Evolutionary conservation across 1,284 basidiomycete genomes (phyloP).

Genomic region (Rhodotorula sp.): DNA sequence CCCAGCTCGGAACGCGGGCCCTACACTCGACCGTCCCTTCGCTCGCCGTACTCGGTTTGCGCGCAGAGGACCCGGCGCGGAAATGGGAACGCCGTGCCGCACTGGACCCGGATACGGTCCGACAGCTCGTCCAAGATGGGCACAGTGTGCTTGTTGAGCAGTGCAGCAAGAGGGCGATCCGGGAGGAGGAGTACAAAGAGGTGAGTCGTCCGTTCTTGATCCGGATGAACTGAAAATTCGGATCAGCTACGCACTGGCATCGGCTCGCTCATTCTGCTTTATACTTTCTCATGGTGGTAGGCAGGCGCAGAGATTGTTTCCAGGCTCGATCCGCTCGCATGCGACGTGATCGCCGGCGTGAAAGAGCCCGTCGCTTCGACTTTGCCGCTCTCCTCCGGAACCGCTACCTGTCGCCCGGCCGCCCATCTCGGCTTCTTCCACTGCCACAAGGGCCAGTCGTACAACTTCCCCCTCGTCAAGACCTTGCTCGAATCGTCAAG

Average conservation of each 20-base stretch:
- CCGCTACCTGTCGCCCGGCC: slow-evolving; percentile 26
- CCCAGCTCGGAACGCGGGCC: not conserved
- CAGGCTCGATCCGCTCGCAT: slow-evolving; percentile 51
- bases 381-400: slow-evolving; percentile 51
- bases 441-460: slow-evolving; percentile 77
- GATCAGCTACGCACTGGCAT: too few relatives aligned
- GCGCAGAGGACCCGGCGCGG: slow-evolving; percentile 72
- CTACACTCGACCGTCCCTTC: not conserved
- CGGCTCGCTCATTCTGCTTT: not conserved
- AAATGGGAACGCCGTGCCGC: slow-evolving; percentile 87
- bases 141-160: slow-evolving; percentile 71
- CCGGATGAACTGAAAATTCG: too few relatives aligned
- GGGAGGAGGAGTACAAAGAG: slow-evolving; percentile 63
- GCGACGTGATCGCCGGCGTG: slow-evolving; percentile 75
- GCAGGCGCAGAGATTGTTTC: slow-evolving; percentile 69
- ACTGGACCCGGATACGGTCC: slow-evolving; percentile 70
- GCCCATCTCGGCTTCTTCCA: slow-evolving; percentile 88
- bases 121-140: slow-evolving; percentile 58
- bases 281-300: slow-evolving; percentile 51
- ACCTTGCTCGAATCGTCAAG: slow-evolving; percentile 55
- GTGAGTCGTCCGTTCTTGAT: slow-evolving; percentile 52
- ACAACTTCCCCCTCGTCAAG: slow-evolving; percentile 75
- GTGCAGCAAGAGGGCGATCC: slow-evolving; percentile 72
- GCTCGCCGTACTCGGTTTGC: slow-evolving; percentile 57
- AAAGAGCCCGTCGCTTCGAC: slow-evolving; percentile 63